phyloP scores from a whole-genome alignment of 2,329 filamentous ascomycete species.

The Pyrenophora graminea region DNA sequence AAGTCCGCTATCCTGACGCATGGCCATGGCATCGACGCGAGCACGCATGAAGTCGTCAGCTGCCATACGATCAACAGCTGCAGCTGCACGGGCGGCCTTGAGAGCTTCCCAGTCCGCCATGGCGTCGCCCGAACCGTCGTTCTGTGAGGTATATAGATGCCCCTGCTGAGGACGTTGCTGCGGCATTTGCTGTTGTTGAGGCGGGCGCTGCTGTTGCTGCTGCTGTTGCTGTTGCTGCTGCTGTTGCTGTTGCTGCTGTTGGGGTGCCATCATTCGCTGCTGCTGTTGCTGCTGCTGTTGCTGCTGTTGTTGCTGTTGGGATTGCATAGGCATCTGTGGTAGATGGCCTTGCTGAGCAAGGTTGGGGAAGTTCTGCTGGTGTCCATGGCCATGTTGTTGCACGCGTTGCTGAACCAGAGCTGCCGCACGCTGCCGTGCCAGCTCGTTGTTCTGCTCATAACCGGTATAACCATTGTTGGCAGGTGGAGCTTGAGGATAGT shows the following conservation, averaged over 20 bases:
- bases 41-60: constrained; percentile 71
- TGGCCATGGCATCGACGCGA: constrained; percentile 68
- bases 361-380: constrained; percentile 29
- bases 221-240: constrained; percentile 29
- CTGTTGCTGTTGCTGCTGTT: constrained; percentile 31
- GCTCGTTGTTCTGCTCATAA: constrained; percentile 48
- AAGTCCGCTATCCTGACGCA: constrained; percentile 73
- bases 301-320: constrained; percentile 38
- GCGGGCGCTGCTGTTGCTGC: constrained; percentile 30
- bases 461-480: constrained; percentile 41
- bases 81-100: constrained; percentile 62
- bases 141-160: constrained; percentile 61
- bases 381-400: constrained; percentile 33
- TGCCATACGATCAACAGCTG: constrained; percentile 56
- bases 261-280: constrained; percentile 15
- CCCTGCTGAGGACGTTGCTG: constrained; percentile 29
- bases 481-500: constrained; percentile 34
- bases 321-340: constrained; percentile 34
- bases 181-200: constrained; percentile 37
- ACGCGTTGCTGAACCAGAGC: constrained; percentile 50
- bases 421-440: constrained; percentile 60
- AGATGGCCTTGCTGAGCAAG: constrained; percentile 28
- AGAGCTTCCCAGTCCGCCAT: constrained; percentile 62
- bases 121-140: constrained; percentile 73
- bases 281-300: constrained; percentile 36